phyloP scores from a whole-genome alignment of 129 eudicot species.

The Glebionis coronaria region DNA sequence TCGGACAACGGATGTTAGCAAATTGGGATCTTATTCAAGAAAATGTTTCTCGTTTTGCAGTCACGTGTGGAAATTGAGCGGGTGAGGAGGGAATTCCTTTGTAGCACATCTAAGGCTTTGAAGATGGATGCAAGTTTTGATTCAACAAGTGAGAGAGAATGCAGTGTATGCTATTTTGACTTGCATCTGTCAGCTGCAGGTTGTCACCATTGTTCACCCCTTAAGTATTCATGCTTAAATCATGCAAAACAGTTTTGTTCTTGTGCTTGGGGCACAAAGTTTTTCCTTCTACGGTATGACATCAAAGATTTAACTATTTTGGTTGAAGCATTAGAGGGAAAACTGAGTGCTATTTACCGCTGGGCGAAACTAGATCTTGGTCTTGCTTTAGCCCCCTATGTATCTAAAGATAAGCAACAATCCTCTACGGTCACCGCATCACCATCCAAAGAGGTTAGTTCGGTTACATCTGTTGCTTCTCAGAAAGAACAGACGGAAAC shows the following conservation, averaged over 20 bases:
- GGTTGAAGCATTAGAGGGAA: constrained; percentile 98
- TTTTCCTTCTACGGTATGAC: constrained; percentile 88
- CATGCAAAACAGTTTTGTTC: constrained; percentile 91
- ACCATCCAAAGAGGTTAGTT: constrained; percentile 24
- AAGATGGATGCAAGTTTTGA: constrained; percentile 93
- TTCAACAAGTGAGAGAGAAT: constrained; percentile 86
- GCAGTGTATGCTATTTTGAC: constrained; percentile 83
- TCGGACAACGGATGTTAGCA: background rate
- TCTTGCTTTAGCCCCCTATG: constrained; percentile 62
- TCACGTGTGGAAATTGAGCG: constrained; percentile 84
- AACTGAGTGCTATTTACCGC: constrained; percentile 87
- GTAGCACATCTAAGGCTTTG: constrained; percentile 67
- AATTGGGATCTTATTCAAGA: background rate
- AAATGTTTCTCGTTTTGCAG: constrained; percentile 30
- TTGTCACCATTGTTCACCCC: constrained; percentile 88
- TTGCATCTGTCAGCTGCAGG: constrained; percentile 95
- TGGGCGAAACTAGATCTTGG: constrained; percentile 98
- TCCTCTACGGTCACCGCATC: constrained; percentile 31
- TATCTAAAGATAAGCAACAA: constrained; percentile 57
- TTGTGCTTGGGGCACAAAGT: constrained; percentile 82
- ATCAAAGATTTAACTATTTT: constrained; percentile 67
- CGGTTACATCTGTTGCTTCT: constrained; percentile 18
- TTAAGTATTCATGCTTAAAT: constrained; percentile 88
- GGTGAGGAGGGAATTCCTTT: constrained; percentile 83
- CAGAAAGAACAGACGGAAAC: constrained; percentile 32